Base-by-base conservation (phyloP, 1,139 yeast genomes). In the Debaryomyces nepalensis region DNA sequence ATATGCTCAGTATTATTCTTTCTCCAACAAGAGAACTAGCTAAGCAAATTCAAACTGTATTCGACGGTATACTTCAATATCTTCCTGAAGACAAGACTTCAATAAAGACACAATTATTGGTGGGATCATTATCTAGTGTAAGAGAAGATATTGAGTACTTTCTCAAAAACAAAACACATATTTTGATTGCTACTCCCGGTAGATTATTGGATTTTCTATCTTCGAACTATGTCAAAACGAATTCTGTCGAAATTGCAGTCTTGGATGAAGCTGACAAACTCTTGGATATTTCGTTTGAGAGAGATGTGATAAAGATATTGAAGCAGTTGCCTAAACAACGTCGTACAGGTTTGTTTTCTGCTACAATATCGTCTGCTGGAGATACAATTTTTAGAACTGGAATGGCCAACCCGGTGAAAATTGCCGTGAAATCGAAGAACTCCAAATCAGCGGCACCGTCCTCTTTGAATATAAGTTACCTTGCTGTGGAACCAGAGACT, bases 21-120 rank as follows among this genome's bases (percentile, higher is more conserved):
- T 82, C 96, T 1, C 99, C 99, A 3, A 95, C 99, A 0, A 74
- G 98, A 63, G 99, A 95, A 61, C 75, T 93, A 41, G 96, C 98
- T 0, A 75, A 78, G 48, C 99, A 93, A 59, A 90, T 88, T 31
- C 79, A 82, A 52, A 53, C 68, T 2, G 97, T 91, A 0, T 72
- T 91, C 42, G 69, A 80, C 18, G 61, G 73, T 0, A 63, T 93
- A 11, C 61, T 91, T 16, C 74, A 77, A 40, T 82, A 72, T 49
- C 77, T 80, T 39, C 90, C 93, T 0, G 80, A 73, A 9, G 71
- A 71, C 26, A 54, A 59, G 23, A 34, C 46, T 5, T 54, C 53
- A 2, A 75, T 89, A 11, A 72, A 64, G 37, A 78, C 93, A 0
- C 97, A 93, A 60, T 61, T 86, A 9, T 62, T 93, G 14, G 86